Conservation (phyloP, 179 eudicot genomes). For the Heliamphora pulchella region DNA sequence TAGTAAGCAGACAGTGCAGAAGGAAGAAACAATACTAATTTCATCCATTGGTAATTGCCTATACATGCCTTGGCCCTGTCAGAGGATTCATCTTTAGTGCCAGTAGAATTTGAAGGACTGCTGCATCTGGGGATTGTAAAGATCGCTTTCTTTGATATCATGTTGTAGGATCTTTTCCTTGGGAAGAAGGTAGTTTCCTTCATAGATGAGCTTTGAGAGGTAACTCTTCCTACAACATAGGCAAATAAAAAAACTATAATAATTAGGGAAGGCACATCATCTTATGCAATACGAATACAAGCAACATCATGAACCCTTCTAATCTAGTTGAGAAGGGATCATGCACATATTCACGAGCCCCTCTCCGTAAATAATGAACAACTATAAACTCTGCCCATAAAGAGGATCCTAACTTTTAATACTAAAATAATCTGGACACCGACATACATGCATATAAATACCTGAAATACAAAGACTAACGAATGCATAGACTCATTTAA, state of each 20-base stretch:
- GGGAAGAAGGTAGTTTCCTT: constrained; percentile 19
- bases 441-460: background rate
- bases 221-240: constrained; percentile 23
- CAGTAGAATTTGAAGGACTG: constrained; percentile 41
- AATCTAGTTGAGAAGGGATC: constrained; percentile 1
- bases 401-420: background rate
- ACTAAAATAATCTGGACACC: background rate
- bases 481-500: background rate
- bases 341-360: background rate
- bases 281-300: background rate
- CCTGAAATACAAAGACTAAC: background rate
- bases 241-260: background rate
- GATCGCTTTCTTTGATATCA: constrained; percentile 16
- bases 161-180: constrained; percentile 19
- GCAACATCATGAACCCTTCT: constrained; percentile 1
- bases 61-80: constrained; percentile 49
- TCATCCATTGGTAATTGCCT: constrained; percentile 3
- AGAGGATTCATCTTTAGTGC: constrained; percentile 32
- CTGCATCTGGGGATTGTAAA: constrained; percentile 45
- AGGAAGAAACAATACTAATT: background rate
- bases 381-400: background rate
- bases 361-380: background rate
- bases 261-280: background rate
- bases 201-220: constrained; percentile 23
- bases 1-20: background rate